phyloP scores from a whole-genome alignment of 2,329 filamentous ascomycete genomes.

The Gyromitra esculenta region DNA sequence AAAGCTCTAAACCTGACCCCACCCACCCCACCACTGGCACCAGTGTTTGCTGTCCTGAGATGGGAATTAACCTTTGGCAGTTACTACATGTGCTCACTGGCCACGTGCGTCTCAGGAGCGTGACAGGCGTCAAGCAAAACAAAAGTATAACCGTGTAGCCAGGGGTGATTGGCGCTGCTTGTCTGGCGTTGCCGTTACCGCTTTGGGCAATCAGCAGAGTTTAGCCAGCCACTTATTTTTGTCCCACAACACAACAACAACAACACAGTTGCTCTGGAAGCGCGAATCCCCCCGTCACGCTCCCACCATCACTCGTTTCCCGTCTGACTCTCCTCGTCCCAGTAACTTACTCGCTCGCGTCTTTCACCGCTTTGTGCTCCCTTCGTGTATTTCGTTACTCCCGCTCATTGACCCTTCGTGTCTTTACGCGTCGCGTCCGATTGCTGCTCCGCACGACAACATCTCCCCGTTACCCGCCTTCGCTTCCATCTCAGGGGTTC shows the following conservation, averaged over 20 bases:
- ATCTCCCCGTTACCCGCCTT: background rate
- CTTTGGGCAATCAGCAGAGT: background rate
- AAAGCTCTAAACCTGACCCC: no score
- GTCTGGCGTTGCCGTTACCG: background rate
- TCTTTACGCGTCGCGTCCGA: slow-evolving; percentile 16
- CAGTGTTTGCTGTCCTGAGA: background rate
- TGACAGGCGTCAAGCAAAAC: slow-evolving; percentile 3
- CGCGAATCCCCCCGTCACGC: background rate
- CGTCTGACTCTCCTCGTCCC: background rate
- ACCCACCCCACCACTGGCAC: no score
- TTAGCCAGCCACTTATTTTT: slow-evolving; percentile 6
- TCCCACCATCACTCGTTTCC: background rate
- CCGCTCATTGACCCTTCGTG: slow-evolving; percentile 4
- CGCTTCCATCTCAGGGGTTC: slow-evolving; percentile 29
- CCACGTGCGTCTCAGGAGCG: background rate
- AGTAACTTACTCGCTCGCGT: background rate
- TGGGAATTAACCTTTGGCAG: no score
- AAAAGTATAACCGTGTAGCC: background rate
- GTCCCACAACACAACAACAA: slow-evolving; percentile 18
- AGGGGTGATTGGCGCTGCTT: background rate
- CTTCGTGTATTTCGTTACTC: background rate
- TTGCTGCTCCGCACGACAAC: background rate
- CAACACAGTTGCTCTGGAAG: background rate
- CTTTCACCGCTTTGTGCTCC: background rate
- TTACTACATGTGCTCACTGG: background rate